Conservation (phyloP, 2,329 filamentous ascomycete genomes). For the Arachnomyces sp. region DNA sequence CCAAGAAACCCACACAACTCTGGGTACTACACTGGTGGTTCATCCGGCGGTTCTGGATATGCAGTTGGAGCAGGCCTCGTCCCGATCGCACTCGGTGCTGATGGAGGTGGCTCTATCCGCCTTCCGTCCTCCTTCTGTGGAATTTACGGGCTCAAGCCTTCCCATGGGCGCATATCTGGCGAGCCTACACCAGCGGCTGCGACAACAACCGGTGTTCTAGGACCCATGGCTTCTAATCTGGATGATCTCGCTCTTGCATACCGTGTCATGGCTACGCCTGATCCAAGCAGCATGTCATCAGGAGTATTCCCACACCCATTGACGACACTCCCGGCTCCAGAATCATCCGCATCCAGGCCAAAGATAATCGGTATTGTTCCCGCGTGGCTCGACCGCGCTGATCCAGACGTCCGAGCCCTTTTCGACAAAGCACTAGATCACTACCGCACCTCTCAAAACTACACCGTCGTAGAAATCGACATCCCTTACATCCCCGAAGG, state of each 20-base stretch:
- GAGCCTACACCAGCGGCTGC: slow-evolving; percentile 53
- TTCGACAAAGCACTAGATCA: slow-evolving; percentile 58
- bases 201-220: slow-evolving; percentile 58
- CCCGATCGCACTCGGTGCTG: slow-evolving; percentile 64
- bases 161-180: slow-evolving; percentile 60
- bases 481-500: slow-evolving; percentile 58
- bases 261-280: slow-evolving; percentile 66
- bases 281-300: slow-evolving; percentile 56
- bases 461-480: slow-evolving; percentile 40
- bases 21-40: slow-evolving; percentile 72
- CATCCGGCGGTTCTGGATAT: slow-evolving; percentile 69
- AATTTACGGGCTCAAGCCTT: slow-evolving; percentile 72
- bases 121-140: slow-evolving; percentile 71
- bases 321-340: slow-evolving; percentile 38
- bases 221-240: slow-evolving; percentile 69
- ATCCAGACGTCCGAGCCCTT: slow-evolving; percentile 53
- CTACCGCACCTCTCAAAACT: slow-evolving; percentile 32
- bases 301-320: slow-evolving; percentile 52
- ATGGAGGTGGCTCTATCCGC: slow-evolving; percentile 68
- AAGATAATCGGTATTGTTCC: slow-evolving; percentile 65
- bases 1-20: slow-evolving; percentile 71
- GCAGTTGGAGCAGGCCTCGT: slow-evolving; percentile 62
- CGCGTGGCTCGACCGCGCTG: slow-evolving; percentile 63
- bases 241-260: slow-evolving; percentile 77
- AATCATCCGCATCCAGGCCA: slow-evolving; percentile 22